Evolutionary conservation across 1,139 yeast species (phyloP).

Genomic region (Lodderomyces pseudojiufengensis): DNA sequence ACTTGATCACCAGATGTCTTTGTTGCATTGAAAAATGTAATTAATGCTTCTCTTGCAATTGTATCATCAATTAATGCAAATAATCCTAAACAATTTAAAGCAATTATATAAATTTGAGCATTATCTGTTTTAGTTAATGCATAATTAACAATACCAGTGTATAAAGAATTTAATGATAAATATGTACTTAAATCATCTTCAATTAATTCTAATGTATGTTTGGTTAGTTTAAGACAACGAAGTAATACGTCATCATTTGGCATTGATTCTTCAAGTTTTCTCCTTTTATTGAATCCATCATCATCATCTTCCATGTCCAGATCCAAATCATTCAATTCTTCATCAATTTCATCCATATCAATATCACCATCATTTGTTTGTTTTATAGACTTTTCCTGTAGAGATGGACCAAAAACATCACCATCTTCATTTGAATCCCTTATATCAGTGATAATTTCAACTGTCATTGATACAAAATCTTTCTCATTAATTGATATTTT

Average conservation of each 20-base stretch:
- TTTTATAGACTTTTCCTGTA: too few relatives aligned
- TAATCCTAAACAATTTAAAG: slow-evolving; percentile 73
- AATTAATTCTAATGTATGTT: slow-evolving; percentile 66
- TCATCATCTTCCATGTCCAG: slow-evolving; percentile 19
- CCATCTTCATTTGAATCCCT: slow-evolving; percentile 57
- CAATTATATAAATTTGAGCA: slow-evolving; percentile 57
- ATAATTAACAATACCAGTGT: slow-evolving; percentile 78
- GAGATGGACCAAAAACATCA: slow-evolving; percentile 4
- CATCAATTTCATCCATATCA: slow-evolving; percentile 16
- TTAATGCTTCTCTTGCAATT: slow-evolving; percentile 63
- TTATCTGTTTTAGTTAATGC: slow-evolving; percentile 65
- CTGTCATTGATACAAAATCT: slow-evolving; percentile 78
- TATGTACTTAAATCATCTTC: slow-evolving; percentile 65
- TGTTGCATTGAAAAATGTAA: slow-evolving; percentile 58
- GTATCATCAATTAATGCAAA: slow-evolving; percentile 69
- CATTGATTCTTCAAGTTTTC: slow-evolving; percentile 35
- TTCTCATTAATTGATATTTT: slow-evolving; percentile 74
- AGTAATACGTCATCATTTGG: slow-evolving; percentile 51
- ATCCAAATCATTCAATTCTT: slow-evolving; percentile 17
- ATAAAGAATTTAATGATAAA: slow-evolving; percentile 65
- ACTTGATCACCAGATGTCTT: slow-evolving; percentile 62
- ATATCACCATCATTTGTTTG: slow-evolving; percentile 24
- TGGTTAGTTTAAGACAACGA: slow-evolving; percentile 68
- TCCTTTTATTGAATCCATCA: slow-evolving; percentile 25
- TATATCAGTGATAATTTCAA: slow-evolving; percentile 84